Base-by-base conservation (phyloP, 495 filamentous ascomycete genomes). In the Penicillium samsonianum region DNA sequence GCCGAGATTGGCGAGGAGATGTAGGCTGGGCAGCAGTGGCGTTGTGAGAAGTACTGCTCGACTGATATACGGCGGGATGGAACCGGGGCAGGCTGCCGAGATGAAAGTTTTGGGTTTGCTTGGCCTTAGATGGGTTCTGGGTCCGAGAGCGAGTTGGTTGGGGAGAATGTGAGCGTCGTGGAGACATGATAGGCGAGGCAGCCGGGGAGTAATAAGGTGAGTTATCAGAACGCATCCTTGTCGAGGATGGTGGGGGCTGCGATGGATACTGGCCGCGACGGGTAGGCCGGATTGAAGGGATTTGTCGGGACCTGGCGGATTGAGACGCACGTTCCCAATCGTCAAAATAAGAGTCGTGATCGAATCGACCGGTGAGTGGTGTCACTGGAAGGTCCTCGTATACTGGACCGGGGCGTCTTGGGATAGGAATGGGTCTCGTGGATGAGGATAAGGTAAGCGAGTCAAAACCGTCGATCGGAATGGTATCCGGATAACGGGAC, bases 61-160 rank as follows among this genome's bases (percentile, higher is more conserved):
- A 61, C 37, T 76, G 76, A 47, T 77, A 81, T 48, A 79, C 75
- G 0, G 78, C 76, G 3, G 79, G 79, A 61, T 82, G 78, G 53
- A 77, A 82, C 25, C 73, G 75, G 5, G 78, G 78, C 11, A 82
- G 62, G 40, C 60, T 74, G 43, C 73, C 71, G 10, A 81, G 69
- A 31, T 76, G 68, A 61, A 81, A 75, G 16, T 65, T 50, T 6
- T 72, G 68, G 23, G 65, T 62, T 16, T 73, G 62, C 49, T 77
- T 77, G 53, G 71, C 58, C 49, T 77, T 77, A 51, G 69, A 42
- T 30, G 67, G 45, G 33, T 59, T 67, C 37, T 70, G 71, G 17
- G 54, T 44, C 9, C 67, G 67, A 17, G 65, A 54, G 45, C 65
- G 67, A 12, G 68, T 47, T 1, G 70, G 66, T 49, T 75, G 73